These are phyloP conservation scores for Podospora fimiseda DNA, from an alignment of 495 filamentous ascomycete species.

Conservation along the genomic window DNA sequence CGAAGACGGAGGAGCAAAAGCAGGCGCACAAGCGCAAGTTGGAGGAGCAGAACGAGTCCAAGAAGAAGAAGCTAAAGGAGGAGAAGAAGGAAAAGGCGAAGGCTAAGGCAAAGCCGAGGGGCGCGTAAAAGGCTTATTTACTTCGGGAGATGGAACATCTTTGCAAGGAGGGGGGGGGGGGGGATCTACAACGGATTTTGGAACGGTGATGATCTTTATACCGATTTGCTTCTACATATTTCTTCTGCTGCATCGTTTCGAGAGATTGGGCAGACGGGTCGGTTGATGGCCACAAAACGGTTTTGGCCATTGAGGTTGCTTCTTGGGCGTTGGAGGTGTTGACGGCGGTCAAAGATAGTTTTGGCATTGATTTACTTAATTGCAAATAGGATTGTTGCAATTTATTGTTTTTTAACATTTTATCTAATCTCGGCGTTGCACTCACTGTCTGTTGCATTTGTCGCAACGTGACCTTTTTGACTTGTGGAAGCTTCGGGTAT, in stretches of 20 bases:
- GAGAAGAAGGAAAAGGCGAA: slow-evolving; percentile 91
- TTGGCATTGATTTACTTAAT: too few species aligned
- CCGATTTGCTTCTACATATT: not conserved
- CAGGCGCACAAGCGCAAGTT: slow-evolving; percentile 83
- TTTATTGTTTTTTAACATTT: too few species aligned
- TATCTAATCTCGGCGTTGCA: too few species aligned
- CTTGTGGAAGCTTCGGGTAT: not conserved
- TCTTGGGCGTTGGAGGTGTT: slow-evolving; percentile 10
- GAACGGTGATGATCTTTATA: not conserved
- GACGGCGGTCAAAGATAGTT: not conserved
- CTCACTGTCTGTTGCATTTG: not conserved
- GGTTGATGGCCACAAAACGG: not conserved
- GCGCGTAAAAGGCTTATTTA: slow-evolving; percentile 21
- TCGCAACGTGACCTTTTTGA: not conserved
- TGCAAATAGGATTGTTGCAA: too few species aligned
- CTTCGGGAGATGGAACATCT: not conserved
- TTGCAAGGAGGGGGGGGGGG: not conserved
- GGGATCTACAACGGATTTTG: not conserved
- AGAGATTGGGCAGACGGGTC: not conserved
- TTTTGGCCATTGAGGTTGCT: too few species aligned
- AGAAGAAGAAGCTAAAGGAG: slow-evolving; percentile 90
- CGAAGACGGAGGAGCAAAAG: slow-evolving; percentile 79
- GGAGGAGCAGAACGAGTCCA: slow-evolving; percentile 78
- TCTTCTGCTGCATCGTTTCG: not conserved
- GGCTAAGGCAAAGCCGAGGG: slow-evolving; percentile 72